Percentiles rank a stretch among this genome's conserved stretches.
phyloP scores from a whole-genome alignment of 192 early-diverging fungal species.

The Gigaspora rosea region DNA sequence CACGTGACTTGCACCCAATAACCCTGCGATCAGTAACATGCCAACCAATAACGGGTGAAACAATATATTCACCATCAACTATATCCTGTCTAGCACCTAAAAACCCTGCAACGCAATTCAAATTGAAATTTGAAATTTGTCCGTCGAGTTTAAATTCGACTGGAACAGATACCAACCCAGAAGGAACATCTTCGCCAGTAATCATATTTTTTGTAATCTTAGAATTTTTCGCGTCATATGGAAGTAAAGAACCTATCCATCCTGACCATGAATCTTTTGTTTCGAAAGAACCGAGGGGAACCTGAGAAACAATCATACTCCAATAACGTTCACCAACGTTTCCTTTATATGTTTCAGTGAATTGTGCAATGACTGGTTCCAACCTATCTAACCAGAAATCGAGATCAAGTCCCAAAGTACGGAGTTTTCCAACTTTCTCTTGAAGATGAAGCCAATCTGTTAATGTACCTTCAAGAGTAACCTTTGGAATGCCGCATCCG shows the following conservation, averaged over 20 bases:
- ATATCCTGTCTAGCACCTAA: constrained; percentile 18
- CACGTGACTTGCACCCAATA: too few relatives aligned
- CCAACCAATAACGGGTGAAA: constrained; percentile 31
- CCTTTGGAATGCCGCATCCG: constrained; percentile 30
- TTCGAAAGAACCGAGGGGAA: background rate
- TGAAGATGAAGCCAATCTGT: constrained; percentile 22
- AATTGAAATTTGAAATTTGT: background rate
- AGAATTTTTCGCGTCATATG: background rate
- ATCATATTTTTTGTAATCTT: background rate
- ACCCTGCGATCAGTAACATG: background rate
- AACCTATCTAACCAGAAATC: constrained; percentile 30
- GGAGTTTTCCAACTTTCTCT: constrained; percentile 29
- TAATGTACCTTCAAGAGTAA: constrained; percentile 20
- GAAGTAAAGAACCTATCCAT: constrained; percentile 18
- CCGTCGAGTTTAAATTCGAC: background rate
- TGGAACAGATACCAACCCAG: constrained; percentile 22
- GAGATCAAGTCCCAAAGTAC: constrained; percentile 14
- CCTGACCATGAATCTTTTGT: constrained; percentile 1
- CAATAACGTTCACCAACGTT: constrained; percentile 25
- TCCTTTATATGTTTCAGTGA: constrained; percentile 25
- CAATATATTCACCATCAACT: constrained; percentile 12
- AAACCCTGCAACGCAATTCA: constrained; percentile 20
- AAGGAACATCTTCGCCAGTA: background rate
- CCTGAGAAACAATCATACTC: constrained; percentile 1
- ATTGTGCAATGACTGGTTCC: constrained; percentile 20